A percentile compares a stretch with the other conserved stretches of the same genome.
phyloP scores from a whole-genome alignment of 371 early-diverging fungal genomes.

The Lichtheimia corymbifera region DNA sequence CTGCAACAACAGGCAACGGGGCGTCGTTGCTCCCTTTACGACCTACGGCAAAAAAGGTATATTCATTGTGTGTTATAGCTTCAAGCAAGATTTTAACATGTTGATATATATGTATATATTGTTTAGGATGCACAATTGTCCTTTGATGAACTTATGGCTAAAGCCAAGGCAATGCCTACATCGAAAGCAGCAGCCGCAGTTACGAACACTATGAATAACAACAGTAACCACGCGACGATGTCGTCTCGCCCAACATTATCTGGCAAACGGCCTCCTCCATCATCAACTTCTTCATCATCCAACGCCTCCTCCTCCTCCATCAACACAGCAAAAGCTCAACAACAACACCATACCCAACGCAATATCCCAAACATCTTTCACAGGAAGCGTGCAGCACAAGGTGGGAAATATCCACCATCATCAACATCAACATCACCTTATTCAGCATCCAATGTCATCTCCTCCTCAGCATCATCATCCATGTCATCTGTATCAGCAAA shows the following conservation, averaged over 20 bases:
- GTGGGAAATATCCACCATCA: not conserved
- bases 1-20: no score
- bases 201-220: not conserved
- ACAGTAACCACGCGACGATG: not conserved
- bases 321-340: not conserved
- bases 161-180: conserved; percentile 31
- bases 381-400: not conserved
- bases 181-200: conserved; percentile 1
- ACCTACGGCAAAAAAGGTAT: no score
- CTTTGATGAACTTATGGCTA: conserved; percentile 38
- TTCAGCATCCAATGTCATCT: not conserved
- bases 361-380: not conserved
- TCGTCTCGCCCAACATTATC: conserved; percentile 1
- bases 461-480: not conserved
- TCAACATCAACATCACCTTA: not conserved
- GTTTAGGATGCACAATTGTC: conserved; percentile 29
- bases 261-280: conserved; percentile 6
- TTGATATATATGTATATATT: no score
- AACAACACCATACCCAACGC: not conserved
- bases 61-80: no score
- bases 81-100: no score
- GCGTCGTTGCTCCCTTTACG: no score
- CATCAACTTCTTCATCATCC: not conserved
- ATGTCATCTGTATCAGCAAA: conserved; percentile 10
- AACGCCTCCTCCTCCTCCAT: not conserved